Percentiles rank a stretch among this genome's conserved stretches.
Conservation (phyloP, 257 asterid genomes). For the Solanum chilense region DNA sequence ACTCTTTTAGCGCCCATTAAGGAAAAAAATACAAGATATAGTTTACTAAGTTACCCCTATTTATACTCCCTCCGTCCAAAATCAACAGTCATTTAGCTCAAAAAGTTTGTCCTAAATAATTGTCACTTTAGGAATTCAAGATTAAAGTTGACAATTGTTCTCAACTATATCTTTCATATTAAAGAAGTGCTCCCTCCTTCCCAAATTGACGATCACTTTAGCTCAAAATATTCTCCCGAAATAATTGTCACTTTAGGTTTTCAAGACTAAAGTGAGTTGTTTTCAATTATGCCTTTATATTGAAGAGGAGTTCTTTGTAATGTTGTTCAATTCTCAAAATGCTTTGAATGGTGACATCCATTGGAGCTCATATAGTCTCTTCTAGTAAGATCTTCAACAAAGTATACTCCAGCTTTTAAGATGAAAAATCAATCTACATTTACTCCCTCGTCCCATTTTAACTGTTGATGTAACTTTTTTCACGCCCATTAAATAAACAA, state of each 20-base stretch:
- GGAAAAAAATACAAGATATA: not conserved
- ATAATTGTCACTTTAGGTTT: not conserved
- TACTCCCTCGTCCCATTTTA: not conserved
- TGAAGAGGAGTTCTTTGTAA: not conserved
- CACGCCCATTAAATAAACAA: not conserved
- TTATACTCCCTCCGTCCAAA: not conserved
- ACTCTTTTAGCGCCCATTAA: not conserved
- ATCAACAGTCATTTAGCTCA: not conserved
- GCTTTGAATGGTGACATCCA: not conserved
- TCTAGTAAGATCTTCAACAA: not conserved
- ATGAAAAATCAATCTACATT: not conserved
- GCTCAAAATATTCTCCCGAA: not conserved
- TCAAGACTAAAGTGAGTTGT: not conserved
- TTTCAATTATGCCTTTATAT: not conserved
- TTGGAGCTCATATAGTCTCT: not conserved
- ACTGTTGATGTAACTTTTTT: not conserved
- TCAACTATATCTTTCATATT: not conserved
- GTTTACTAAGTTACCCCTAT: not conserved
- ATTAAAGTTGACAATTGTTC: not conserved
- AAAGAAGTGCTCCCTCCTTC: not conserved
- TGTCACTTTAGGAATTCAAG: not conserved
- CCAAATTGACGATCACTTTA: not conserved
- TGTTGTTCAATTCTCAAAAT: not conserved
- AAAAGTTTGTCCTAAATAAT: not conserved
- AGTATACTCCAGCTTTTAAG: not conserved